phyloP scores from a whole-genome alignment of 495 filamentous ascomycete species.

The Lentithecium fluviatile region DNA sequence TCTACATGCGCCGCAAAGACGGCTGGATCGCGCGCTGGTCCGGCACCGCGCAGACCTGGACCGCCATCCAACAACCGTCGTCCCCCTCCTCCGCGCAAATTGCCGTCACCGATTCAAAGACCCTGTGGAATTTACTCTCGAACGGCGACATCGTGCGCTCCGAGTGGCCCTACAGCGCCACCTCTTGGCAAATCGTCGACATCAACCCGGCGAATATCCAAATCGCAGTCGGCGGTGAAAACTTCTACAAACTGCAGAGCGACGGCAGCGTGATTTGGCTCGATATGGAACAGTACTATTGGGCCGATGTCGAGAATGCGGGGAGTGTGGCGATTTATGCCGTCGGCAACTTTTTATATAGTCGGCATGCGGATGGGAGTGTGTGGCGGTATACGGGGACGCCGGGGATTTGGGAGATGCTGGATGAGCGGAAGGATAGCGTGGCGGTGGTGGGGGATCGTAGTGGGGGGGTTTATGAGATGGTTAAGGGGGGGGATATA shows the following conservation, averaged over 20 bases:
- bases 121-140: conserved; percentile 21
- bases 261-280: conserved; percentile 26
- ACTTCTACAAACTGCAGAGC: conserved; percentile 31
- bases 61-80: conserved; percentile 22
- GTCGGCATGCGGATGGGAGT: conserved; percentile 20
- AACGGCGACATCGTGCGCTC: conserved; percentile 25
- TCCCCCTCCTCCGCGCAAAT: conserved; percentile 16
- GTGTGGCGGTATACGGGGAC: conserved; percentile 33
- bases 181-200: conserved; percentile 21
- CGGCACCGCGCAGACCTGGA: conserved; percentile 20
- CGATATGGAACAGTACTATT: conserved; percentile 6
- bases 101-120: conserved; percentile 26
- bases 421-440: neutral
- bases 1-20: conserved; percentile 28
- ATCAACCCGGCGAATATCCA: conserved; percentile 14
- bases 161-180: conserved; percentile 18
- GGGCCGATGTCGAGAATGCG: conserved; percentile 18
- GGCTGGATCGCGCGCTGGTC: conserved; percentile 33
- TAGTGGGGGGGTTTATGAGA: conserved; percentile 19
- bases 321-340: conserved; percentile 9
- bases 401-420: conserved; percentile 19
- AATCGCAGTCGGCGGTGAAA: conserved; percentile 29
- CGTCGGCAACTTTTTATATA: conserved; percentile 17
- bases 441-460: conserved; percentile 21
- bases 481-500: conserved; percentile 18